Base-by-base conservation (phyloP, 116 monocot genomes). In the Posidonia oceanica region DNA sequence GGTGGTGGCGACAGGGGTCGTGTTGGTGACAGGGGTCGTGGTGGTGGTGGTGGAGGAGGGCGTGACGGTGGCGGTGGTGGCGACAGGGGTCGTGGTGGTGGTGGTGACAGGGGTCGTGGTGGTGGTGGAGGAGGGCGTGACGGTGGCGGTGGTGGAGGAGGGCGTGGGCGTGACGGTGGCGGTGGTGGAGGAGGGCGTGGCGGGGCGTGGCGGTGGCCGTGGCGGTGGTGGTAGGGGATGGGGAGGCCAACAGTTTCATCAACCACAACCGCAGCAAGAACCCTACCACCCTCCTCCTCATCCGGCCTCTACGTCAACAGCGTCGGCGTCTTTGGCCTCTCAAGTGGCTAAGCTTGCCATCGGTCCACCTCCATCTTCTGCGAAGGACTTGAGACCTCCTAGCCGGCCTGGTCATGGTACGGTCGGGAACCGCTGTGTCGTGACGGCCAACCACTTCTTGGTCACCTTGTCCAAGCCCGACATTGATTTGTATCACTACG, bases 381-480 rank as follows among this genome's bases (percentile, higher is more conserved):
- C 57, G 21, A 77, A 77, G 54, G 66, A 52, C 10, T 36, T 81
- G 48, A 54, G 36, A 16, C 71, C 67, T 4, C 75, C 74, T 2
- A 1, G 3, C 0, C 64, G 82, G 20, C 82, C 82, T 2, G 71
- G 71, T 6, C 71, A n/a, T 22, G 82, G 82, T 7, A 62, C 65
- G 3, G 55, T 21, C 0, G 82, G 82, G 54, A 52, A 4, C 11
- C 67, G 71, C 22, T 51, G 65, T 20, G 2, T 36, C 3, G 74
- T 82, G 0, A 41, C 61, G 1, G 74, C 82, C 3, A 82, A 82
- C 23, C 82, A 82, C n/a, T 75, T 82, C 42, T 54, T 41, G 4
- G 82, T 82, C 0, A 0, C 70, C 12, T 3, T 82, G 3, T 14
- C 10, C 0, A 72, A 72, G 7, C 13, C 69, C 1, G 42, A 68